Evolutionary conservation across 345 rosid species (phyloP).

Genomic region (Eutrema heterophyllum): DNA sequence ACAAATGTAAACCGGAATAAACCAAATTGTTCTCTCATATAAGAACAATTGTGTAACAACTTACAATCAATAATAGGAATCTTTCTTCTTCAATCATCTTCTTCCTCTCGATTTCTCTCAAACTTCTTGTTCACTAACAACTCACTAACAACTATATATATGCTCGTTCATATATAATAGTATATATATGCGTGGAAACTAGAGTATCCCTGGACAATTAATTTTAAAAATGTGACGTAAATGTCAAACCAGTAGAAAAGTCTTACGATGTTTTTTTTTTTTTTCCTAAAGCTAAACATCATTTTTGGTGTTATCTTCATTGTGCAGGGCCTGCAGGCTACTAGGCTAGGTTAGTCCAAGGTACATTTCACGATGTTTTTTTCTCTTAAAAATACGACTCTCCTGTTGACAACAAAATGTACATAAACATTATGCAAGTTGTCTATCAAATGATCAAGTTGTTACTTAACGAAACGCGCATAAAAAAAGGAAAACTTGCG

Average conservation of each 20-base stretch:
- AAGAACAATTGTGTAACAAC: too few relatives aligned
- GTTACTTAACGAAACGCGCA: conserved; percentile 9
- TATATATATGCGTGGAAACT: not conserved
- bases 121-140: too few relatives aligned
- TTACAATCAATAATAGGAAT: too few relatives aligned
- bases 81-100: too few relatives aligned
- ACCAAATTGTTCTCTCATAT: too few relatives aligned
- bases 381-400: not conserved
- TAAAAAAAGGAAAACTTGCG: not conserved
- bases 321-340: too few relatives aligned
- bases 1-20: too few relatives aligned
- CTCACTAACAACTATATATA: not conserved
- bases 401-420: not conserved
- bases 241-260: conserved; percentile 5
- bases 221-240: not conserved
- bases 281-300: too few relatives aligned
- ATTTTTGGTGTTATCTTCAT: too few relatives aligned
- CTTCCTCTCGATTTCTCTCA: too few relatives aligned
- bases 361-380: not conserved
- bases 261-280: not conserved
- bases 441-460: not conserved
- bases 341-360: too few relatives aligned
- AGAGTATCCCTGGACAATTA: not conserved
- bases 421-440: not conserved
- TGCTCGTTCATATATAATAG: not conserved